Evolutionary conservation across 345 rosid species (phyloP), one percentile per base, ranked within the genome.

Genomic region (Eucalyptus polybractea): DNA sequence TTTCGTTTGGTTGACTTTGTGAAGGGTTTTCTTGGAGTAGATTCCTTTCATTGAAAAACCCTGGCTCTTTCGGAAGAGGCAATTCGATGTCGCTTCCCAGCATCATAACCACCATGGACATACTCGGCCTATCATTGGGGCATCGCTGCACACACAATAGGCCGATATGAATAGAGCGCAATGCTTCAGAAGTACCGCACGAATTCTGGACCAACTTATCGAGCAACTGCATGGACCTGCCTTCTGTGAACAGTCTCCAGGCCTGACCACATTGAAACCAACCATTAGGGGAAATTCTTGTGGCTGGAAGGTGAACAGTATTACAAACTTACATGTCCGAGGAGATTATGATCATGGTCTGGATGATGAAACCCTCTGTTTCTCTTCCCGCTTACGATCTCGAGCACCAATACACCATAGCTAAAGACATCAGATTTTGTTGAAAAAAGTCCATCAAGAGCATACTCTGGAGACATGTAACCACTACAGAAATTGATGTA

Each of bases 381-480:
- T 86, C 87, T 89, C 50, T 89, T 89, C 33, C 93, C 93, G 10
- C 91, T 91, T 24, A 91, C 44, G 5, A 91, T 92, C 90, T 92
- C 94, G 44, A 92, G 54, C 27, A 93, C 88, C 11, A 93, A 67
- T 53, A 93, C 92, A 31, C 94, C 94, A 53, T 67, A 93, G 40
- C 94, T 93, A 37, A 92, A 93, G 72, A 90, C 91, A 17, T 93
- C 94, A 2, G 94, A 91, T 83, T 91, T 92, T 45, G 50, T 86
- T 4, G 94, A 93, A 91, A 90, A 93, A 19, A 88, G 17, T 4
- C 93, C 94, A 60, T 92, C 93, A 25, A 91, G 87, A 21, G 90
- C 93, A 24, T 93, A 93, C 24, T 93, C 94, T 24, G 94, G 94
- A 40, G 94, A 91, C 93, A 93, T 93, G 87, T 93, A 93, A 17